Evolutionary conservation across 805 yeast species (phyloP), one percentile per base, ranked within the genome.

Genomic region (Candida sithepensis): DNA sequence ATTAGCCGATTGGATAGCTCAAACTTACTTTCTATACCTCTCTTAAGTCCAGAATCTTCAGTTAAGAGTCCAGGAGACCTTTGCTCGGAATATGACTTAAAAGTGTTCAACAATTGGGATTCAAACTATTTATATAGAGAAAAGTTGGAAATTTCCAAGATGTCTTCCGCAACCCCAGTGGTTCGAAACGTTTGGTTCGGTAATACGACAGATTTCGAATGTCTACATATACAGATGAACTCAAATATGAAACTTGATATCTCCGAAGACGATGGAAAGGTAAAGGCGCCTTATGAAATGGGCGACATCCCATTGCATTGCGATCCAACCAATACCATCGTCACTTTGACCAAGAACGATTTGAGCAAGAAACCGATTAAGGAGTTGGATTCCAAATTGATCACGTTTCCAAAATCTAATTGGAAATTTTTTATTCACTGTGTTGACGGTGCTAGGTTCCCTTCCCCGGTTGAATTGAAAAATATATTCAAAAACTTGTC

Each of bases 151-250:
- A 84, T 89, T 44, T 73, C 89, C 1, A 80, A 79, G 59, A 85
- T 91, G 91, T 84, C 96, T 1, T 74, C 88, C 9, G 95, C 96
- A 0, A 78, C 94, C 0, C 75, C 72, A 12, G 68, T 88, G 1
- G 40, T 54, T 3, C 47, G 64, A 7, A 72, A 78, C 42, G 77
- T 90, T 5, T 91, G 92, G 91, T 73, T 85, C 44, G 98, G 98
- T 2, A 92, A 91, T 59, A 70, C 82, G 1, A 80, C 87, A 54
- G 96, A 91, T 63, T 80, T 73, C 59, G 83, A 81, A 54, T 65
- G 69, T 48, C 52, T 66, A 39, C 66, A 65, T 45, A 63, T 64
- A 6, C 64, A 61, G 39, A 44, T 57, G 14, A 60, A 57, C 43
- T 37, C 46, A 19, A 39, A 39, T 36, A 34, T 48, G 32, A 22